Percentiles rank a stretch among this genome's conserved stretches.
These are phyloP conservation scores for Nematodospora anomalae DNA, from an alignment of 1,139 yeast genomes.

Conservation along the genomic window DNA sequence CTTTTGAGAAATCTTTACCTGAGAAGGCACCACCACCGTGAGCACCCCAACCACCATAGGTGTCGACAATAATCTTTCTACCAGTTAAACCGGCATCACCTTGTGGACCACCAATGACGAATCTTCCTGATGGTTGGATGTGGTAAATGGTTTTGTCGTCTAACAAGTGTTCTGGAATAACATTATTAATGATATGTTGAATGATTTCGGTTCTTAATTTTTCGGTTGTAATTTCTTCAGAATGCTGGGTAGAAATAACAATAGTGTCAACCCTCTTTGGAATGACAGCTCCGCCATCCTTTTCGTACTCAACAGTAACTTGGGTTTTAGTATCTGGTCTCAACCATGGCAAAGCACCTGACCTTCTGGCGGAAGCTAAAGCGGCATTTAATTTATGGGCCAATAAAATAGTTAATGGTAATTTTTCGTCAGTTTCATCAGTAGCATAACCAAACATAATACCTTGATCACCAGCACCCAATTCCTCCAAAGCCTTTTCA, in stretches of 20 bases:
- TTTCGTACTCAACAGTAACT: conserved; percentile 94
- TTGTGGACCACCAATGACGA: conserved; percentile 99
- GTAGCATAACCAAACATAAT: conserved; percentile 99
- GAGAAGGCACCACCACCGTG: conserved; percentile 99
- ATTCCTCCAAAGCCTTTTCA: conserved; percentile 93
- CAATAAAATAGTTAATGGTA: conserved; percentile 91
- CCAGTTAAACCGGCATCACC: conserved; percentile 99
- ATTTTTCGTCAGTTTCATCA: conserved; percentile 96
- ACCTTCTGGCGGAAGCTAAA: conserved; percentile 95
- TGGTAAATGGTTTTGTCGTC: conserved; percentile 96
- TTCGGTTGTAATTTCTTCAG: conserved; percentile 92
- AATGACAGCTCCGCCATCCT: conserved; percentile 91
- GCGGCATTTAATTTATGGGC: conserved; percentile 97
- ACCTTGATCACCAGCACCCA: conserved; percentile 99
- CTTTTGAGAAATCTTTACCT: conserved; percentile 99
- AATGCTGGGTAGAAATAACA: conserved; percentile 97
- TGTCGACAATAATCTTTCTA: conserved; percentile 98
- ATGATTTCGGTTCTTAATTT: conserved; percentile 79
- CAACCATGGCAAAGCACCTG: conserved; percentile 91
- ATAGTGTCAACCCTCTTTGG: conserved; percentile 97
- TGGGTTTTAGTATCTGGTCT: conserved; percentile 99
- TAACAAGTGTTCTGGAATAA: conserved; percentile 84
- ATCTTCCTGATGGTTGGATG: conserved; percentile 99
- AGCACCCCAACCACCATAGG: conserved; percentile 99
- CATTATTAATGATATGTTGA: conserved; percentile 84